Base-by-base conservation (phyloP, 495 filamentous ascomycete species). In the Xylaria castorea region DNA sequence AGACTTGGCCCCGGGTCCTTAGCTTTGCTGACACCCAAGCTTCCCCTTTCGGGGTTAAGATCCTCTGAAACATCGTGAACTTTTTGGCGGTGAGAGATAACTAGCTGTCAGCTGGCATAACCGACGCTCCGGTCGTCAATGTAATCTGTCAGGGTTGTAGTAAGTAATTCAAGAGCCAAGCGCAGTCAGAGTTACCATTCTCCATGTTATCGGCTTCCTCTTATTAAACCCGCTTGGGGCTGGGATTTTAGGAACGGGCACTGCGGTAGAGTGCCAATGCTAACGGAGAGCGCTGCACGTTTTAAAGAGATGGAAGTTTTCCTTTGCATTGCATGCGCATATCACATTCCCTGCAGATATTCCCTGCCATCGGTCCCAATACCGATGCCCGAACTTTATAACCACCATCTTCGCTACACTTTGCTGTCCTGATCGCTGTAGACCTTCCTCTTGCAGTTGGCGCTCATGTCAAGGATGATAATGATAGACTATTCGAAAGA, bases 371-470 rank as follows among this genome's bases (percentile, higher is more conserved):
- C 38, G 11, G 61, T 44, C 11, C 32, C 58, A 64, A 44, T 64
- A 25, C 8, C 34, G 27, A 20, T 22, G 63, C 25, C 20, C 5
- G 38, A 34, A 64, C 36, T 64, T 18, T 30, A 61, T 60, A 64
- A 1, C 27, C 18, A 32, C 42, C 4, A 66, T n/a, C 7, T 46
- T 40, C 12, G 22, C 8, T 65, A 18, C 20, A 14, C 36, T 44
- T 36, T 44, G 60, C 48, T 55, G 22, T 20, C 27, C 51, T 69
- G 34, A 60, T 58, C 53, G 38, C 12, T 32, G 27, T 20, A 70
- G 25, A 62, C 67, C 67, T 70, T 50, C 53, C 67, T 62, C 38
- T 70, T 70, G 38, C 27, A 70, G 67, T 62, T 46, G 53, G 53
- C 5, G 67, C 50, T 62, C 0, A 0, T 61, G 36, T 38, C 38